Conservation (phyloP, 2,329 filamentous ascomycete species). For the Apiospora koreana region DNA sequence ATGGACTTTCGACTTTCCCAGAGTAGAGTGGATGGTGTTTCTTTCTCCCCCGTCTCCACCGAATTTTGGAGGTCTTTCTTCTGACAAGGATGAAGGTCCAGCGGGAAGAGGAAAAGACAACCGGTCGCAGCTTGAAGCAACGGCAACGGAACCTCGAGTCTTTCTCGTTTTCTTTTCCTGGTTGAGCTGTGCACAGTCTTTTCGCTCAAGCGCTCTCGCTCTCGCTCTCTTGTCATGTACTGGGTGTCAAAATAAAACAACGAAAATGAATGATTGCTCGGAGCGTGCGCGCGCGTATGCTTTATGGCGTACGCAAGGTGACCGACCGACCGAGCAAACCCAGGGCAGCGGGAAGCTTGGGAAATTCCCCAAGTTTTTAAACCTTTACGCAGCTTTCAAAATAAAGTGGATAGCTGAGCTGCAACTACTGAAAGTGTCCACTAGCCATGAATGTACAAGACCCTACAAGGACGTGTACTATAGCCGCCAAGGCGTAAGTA, state of each 20-base stretch:
- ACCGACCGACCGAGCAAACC: not conserved
- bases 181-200: not conserved
- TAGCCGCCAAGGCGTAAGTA: not conserved
- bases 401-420: not conserved
- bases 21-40: conserved; percentile 1
- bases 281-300: not conserved
- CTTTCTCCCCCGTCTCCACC: not conserved
- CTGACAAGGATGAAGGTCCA: not conserved
- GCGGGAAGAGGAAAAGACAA: not conserved
- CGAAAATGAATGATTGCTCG: not conserved
- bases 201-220: not conserved
- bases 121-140: not conserved
- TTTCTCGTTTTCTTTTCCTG: not conserved
- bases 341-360: conserved; percentile 1
- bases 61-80: not conserved
- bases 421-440: not conserved
- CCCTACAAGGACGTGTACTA: not conserved
- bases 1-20: not conserved
- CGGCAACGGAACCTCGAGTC: not conserved
- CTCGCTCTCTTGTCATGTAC: not conserved
- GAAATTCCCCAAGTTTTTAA: conserved; percentile 7
- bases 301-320: conserved; percentile 1
- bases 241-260: not conserved
- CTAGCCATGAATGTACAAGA: not conserved
- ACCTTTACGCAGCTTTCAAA: not conserved